Percentiles rank a stretch among this genome's conserved stretches.
Conservation (phyloP, 1,284 basidiomycete species). For the Cryptococcus deneoformans region DNA sequence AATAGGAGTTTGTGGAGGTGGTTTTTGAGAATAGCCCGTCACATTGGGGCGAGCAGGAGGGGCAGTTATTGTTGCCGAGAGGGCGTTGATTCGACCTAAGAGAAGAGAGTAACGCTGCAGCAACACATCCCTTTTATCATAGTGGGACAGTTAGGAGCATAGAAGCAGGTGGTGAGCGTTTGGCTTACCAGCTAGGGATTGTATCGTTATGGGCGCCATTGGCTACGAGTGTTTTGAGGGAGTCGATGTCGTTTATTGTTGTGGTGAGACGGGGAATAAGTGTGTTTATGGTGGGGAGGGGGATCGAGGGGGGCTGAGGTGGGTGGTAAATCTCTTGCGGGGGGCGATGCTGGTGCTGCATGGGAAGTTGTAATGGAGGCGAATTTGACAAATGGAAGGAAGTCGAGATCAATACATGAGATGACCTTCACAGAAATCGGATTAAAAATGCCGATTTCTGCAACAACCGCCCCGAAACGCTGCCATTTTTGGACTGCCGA, state of each 20-base stretch:
- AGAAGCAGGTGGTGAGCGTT: constrained; percentile 2
- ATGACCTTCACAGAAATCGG: too few species aligned
- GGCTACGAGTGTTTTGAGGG: constrained; percentile 29
- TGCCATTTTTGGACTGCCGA: neutral
- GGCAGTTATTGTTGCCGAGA: constrained; percentile 28
- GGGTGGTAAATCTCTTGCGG: constrained; percentile 11
- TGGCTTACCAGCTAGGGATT: constrained; percentile 41
- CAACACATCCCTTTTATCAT: constrained; percentile 30
- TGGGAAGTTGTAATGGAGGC: neutral
- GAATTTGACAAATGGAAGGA: neutral
- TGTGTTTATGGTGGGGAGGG: constrained; percentile 25
- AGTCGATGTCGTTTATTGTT: constrained; percentile 46
- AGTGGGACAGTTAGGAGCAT: neutral
- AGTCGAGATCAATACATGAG: neutral
- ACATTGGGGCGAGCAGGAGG: constrained; percentile 7
- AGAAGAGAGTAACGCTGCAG: constrained; percentile 42
- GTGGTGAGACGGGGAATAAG: constrained; percentile 38
- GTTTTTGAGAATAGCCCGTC: neutral
- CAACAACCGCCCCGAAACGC: neutral
- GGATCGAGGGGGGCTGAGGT: constrained; percentile 29
- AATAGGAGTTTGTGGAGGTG: constrained; percentile 6
- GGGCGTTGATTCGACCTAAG: constrained; percentile 32
- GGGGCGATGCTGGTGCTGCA: neutral
- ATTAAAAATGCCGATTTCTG: neutral
- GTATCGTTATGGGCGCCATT: constrained; percentile 29